Percentiles rank a stretch among this genome's conserved stretches.
Evolutionary conservation across 2,329 filamentous ascomycete species (phyloP).

Genomic region (Trichophyton schoenleinii): DNA sequence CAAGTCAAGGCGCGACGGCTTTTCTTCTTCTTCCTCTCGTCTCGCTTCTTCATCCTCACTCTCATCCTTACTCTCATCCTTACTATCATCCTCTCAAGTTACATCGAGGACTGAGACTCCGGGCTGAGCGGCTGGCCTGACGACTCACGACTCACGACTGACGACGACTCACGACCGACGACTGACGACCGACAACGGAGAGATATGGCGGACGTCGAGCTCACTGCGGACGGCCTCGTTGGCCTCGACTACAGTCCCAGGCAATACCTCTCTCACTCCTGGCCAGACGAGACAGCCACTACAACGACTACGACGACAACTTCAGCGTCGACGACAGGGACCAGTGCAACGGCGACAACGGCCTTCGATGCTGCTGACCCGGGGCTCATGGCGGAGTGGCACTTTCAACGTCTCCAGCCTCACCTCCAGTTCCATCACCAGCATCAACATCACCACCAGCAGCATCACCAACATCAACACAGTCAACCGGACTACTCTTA

Average conservation of each 20-base stretch:
- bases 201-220: constrained; percentile 33
- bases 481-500: constrained; percentile 46
- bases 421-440: constrained; percentile 26
- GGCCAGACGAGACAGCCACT: constrained; percentile 2
- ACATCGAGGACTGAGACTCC: background rate
- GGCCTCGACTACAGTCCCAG: constrained; percentile 38
- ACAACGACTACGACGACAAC: constrained; percentile 6
- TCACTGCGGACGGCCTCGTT: constrained; percentile 34
- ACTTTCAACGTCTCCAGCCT: constrained; percentile 31
- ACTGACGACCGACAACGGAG: background rate
- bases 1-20: background rate
- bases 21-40: background rate
- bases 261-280: constrained; percentile 22
- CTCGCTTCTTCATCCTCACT: background rate
- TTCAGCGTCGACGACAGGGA: constrained; percentile 27
- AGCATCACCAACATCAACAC: constrained; percentile 24
- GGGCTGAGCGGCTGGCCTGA: background rate
- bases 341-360: constrained; percentile 18
- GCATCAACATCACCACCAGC: constrained; percentile 39
- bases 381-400: constrained; percentile 35
- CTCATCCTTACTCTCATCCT: background rate
- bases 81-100: background rate
- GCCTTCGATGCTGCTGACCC: constrained; percentile 28
- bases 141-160: background rate
- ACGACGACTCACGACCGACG: background rate